These are phyloP conservation scores for Nitzschia sp. DNA, from an alignment of 108 stramenopile genomes.

Conservation along the genomic window DNA sequence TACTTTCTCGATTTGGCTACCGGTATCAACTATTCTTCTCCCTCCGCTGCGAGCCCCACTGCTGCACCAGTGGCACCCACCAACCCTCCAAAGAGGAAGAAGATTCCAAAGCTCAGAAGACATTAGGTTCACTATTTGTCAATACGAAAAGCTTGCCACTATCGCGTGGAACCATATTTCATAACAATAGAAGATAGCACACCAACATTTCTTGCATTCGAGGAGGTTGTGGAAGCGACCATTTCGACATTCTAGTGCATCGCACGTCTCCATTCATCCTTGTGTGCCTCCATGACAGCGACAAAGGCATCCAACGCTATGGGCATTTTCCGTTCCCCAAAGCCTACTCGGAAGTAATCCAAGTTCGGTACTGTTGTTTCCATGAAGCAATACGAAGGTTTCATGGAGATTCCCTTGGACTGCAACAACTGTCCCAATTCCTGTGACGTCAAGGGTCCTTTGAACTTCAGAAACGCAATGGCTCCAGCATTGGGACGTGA, in stretches of 20 bases:
- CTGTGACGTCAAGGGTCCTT: conserved; percentile 57
- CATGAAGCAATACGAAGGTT: conserved; percentile 75
- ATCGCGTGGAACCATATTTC: too few species aligned
- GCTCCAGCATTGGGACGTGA: conserved; percentile 67
- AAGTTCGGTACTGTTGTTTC: conserved; percentile 27
- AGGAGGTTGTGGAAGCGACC: too few species aligned
- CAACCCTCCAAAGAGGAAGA: too few species aligned
- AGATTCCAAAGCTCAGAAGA: too few species aligned
- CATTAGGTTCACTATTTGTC: too few species aligned
- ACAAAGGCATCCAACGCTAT: conserved; percentile 52
- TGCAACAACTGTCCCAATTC: conserved; percentile 59
- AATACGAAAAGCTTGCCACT: too few species aligned
- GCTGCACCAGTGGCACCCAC: too few species aligned
- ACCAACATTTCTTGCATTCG: too few species aligned
- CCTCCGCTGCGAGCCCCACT: too few species aligned
- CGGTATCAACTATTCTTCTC: background rate
- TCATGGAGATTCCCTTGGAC: conserved; percentile 57
- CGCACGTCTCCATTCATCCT: conserved; percentile 41
- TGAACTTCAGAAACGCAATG: conserved; percentile 69
- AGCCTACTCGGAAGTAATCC: conserved; percentile 73
- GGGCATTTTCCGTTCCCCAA: conserved; percentile 63
- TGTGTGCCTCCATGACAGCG: conserved; percentile 46
- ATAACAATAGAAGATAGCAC: too few species aligned
- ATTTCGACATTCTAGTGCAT: background rate
- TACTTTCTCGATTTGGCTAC: conserved; percentile 3